A percentile compares a stretch with the other conserved stretches of the same genome.
phyloP scores from a whole-genome alignment of 257 asterid genomes.

The Leptodermis oblonga region DNA sequence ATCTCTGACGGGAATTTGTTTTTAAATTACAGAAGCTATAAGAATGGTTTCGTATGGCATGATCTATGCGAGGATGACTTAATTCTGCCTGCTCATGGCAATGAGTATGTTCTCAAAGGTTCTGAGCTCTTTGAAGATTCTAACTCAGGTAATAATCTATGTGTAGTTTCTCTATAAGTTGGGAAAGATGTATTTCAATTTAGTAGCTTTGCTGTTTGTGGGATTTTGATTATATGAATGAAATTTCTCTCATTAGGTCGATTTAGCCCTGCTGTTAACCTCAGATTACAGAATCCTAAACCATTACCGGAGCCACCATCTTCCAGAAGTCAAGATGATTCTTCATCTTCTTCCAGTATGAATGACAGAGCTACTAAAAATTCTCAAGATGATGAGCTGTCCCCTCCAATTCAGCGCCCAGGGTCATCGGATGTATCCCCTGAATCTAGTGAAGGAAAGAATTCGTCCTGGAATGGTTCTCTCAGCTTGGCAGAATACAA shows the following conservation, averaged over 20 bases:
- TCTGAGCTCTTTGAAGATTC: slow-evolving; percentile 86
- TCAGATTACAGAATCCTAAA: slow-evolving; percentile 54
- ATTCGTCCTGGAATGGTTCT: slow-evolving; percentile 66
- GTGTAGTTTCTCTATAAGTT: background rate
- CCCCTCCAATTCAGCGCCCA: slow-evolving; percentile 58
- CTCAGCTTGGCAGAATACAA: slow-evolving; percentile 73
- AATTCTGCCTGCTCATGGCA: slow-evolving; percentile 82
- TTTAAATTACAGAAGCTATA: slow-evolving; percentile 59
- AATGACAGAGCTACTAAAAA: slow-evolving; percentile 57
- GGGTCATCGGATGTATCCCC: slow-evolving; percentile 62
- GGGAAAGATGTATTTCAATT: background rate
- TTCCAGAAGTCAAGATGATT: slow-evolving; percentile 74
- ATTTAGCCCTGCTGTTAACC: slow-evolving; percentile 61
- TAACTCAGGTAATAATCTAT: slow-evolving; percentile 31
- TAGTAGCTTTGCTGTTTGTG: background rate
- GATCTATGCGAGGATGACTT: slow-evolving; percentile 86
- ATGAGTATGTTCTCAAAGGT: slow-evolving; percentile 93
- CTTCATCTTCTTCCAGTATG: slow-evolving; percentile 88
- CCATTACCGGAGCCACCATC: slow-evolving; percentile 79
- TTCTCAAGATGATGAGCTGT: slow-evolving; percentile 66
- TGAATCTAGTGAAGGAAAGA: slow-evolving; percentile 52
- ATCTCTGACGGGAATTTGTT: background rate
- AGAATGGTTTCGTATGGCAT: slow-evolving; percentile 93
- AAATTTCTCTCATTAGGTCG: slow-evolving; percentile 37
- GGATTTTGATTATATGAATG: background rate